Evolutionary conservation across 163 green algal species (phyloP).

Genomic region (Chlorella variabilis): DNA sequence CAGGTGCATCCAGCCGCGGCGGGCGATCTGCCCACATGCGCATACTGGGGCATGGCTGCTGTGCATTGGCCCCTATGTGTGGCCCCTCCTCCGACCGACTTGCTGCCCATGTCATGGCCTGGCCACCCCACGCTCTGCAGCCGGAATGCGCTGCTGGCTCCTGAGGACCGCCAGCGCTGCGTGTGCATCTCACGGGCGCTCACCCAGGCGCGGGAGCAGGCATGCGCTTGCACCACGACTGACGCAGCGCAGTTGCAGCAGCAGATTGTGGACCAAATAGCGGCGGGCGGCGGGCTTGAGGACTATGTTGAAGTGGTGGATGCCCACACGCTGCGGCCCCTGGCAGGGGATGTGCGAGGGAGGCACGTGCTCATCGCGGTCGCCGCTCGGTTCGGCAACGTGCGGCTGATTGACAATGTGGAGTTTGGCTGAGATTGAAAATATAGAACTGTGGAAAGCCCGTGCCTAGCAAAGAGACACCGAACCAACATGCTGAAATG

Average conservation of each 20-base stretch:
- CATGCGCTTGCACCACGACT: not conserved
- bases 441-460: no score
- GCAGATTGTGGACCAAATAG: constrained; percentile 4
- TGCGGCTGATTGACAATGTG: constrained; percentile 91
- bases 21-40: no score
- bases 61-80: no score
- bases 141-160: constrained; percentile 81
- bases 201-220: constrained; percentile 5
- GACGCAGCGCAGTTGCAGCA: constrained; percentile 1
- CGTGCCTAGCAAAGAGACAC: no score
- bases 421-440: constrained; percentile 66
- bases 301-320: constrained; percentile 89
- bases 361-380: constrained; percentile 75
- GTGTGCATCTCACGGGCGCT: constrained; percentile 70
- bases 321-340: constrained; percentile 60
- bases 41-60: no score
- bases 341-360: constrained; percentile 41
- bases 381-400: constrained; percentile 77
- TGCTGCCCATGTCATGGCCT: not conserved
- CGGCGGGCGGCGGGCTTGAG: constrained; percentile 61
- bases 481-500: no score
- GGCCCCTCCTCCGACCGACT: no score
- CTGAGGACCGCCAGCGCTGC: constrained; percentile 57
- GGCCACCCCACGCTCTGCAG: no score
- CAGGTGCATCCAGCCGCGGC: no score